Base-by-base conservation (phyloP, 1,284 basidiomycete species). In the Heterobasidion irregulare region DNA sequence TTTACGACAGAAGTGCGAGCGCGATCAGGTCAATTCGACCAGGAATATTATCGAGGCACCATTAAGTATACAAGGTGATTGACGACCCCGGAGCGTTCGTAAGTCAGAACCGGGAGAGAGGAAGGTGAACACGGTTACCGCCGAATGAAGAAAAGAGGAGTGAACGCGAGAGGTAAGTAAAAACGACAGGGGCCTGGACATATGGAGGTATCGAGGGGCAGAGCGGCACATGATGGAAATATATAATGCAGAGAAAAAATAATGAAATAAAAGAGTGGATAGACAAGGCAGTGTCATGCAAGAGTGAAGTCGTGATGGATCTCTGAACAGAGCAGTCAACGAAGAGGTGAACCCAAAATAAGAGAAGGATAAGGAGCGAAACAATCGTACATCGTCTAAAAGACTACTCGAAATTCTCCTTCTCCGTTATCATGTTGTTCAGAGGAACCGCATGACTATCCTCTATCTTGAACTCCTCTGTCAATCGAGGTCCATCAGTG, bases 401-500 rank as follows among this genome's bases (percentile, higher is more conserved):
- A 49, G 16, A 8, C 32, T 33, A 18, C 15, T 18, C 47, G 15
- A 19, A 38, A 38, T 54, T 38, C 32, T 53, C 55, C 56, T 65
- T 64, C 55, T 64, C 63, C 13, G 41, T 55, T 16, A 58, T 58
- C 62, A 60, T 58, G 48, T 55, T 41, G 12, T 15, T 38, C 53
- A 55, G 44, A 34, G 53, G 36, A 32, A 55, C 48, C 16, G 41
- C 54, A 5, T 35, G 54, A 8, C 26, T 33, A 34, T 55, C 44
- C 16, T 36, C 50, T 15, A 35, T 60, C 48, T 62, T 63, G 50
- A 59, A 64, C 47, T 67, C 66, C 16, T 69, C 64, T 36, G 62
- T 56, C 51, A 62, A 43, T 34, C 51, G 60, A 19, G 62, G 61
- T n/a, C 63, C 64, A 19, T 66, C 63, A 15, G 52, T 10, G 32